Base-by-base conservation (phyloP, 1,284 basidiomycete species). In the Boletus mariae region DNA sequence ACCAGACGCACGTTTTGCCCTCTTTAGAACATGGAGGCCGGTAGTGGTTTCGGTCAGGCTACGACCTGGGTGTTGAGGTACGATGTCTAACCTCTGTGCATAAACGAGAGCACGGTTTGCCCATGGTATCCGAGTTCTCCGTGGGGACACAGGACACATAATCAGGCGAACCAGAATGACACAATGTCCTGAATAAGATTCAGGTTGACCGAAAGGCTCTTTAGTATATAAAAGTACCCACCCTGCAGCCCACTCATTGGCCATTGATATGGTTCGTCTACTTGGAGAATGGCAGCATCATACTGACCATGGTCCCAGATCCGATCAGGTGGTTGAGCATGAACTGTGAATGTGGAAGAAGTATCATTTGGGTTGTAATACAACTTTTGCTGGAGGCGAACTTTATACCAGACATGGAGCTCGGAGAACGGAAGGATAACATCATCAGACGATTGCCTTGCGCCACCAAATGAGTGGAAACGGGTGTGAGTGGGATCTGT, bases 1-100 rank as follows among this genome's bases (percentile, higher is more conserved):
- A 54, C 55, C 32, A 13, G 48, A 53, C 2, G 47, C 51, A 66
- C 66, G 65, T 25, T 68, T 58, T 50, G 66, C 57, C 28, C 67
- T 28, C 40, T 41, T 45, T 1, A 49, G 47, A 2, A 49, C 29
- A 23, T 49, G 47, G n/a, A 49, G 40, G 9, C 54, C 49, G 11
- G 59, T 58, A n/a, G 53, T 47, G 28, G 47, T 54, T 15, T 70
- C 66, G n/a, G 45, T 47, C n/a, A 2, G 34, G 17, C 32, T 26
- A 20, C 29, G 4, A 23, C 26, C 42, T 43, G 35, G 35, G 8
- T 43, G 45, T 15, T 47, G 37, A 7, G 29, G 23, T 26, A 51
- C 11, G 15, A 51, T 25, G 23, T 51, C 45, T 11, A 51, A 15
- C 23, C 50, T 51, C 23, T 51, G 15, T 26, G 29, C 25, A 34